Conservation (phyloP, 1,284 basidiomycete genomes). For the Heterobasidion occidentale region DNA sequence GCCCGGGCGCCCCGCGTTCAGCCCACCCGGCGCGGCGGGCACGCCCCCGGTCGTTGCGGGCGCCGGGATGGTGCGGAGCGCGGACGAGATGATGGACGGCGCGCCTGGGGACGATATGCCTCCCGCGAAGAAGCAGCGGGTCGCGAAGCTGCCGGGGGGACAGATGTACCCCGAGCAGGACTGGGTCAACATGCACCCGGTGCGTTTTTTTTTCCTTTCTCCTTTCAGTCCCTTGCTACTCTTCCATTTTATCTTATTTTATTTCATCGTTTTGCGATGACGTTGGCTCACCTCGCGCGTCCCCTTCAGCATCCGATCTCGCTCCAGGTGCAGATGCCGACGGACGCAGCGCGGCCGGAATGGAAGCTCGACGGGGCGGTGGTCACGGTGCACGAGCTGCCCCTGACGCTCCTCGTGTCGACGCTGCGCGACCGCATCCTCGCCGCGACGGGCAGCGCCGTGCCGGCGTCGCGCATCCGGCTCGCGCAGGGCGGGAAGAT, state of each 20-base stretch:
- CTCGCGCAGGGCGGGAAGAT: conserved; percentile 75
- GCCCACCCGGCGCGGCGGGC: conserved; percentile 24
- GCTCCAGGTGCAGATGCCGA: conserved; percentile 75
- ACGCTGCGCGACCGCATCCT: conserved; percentile 83
- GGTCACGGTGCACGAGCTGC: conserved; percentile 72
- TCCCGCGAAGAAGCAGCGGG: conserved; percentile 75
- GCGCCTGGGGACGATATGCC: conserved; percentile 46
- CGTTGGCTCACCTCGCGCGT: neutral
- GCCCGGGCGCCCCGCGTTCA: conserved; percentile 32
- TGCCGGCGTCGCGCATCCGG: conserved; percentile 74
- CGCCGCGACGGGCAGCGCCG: conserved; percentile 63
- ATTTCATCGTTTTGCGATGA: neutral
- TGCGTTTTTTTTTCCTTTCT: conserved; percentile 22
- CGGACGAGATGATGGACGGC: conserved; percentile 71
- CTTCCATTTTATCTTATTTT: conserved; percentile 3
- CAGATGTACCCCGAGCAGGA: conserved; percentile 77
- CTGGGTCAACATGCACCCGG: conserved; percentile 85
- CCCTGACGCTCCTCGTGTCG: conserved; percentile 76
- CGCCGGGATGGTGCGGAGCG: conserved; percentile 60
- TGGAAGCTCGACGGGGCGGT: conserved; percentile 84
- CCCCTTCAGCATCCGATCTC: conserved; percentile 67
- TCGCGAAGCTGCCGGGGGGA: conserved; percentile 76
- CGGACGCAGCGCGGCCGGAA: conserved; percentile 60
- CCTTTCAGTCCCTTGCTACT: conserved; percentile 2
- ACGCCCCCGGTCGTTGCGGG: neutral